phyloP scores from a whole-genome alignment of 2,329 filamentous ascomycete genomes.

The Sporothrix luriei region DNA sequence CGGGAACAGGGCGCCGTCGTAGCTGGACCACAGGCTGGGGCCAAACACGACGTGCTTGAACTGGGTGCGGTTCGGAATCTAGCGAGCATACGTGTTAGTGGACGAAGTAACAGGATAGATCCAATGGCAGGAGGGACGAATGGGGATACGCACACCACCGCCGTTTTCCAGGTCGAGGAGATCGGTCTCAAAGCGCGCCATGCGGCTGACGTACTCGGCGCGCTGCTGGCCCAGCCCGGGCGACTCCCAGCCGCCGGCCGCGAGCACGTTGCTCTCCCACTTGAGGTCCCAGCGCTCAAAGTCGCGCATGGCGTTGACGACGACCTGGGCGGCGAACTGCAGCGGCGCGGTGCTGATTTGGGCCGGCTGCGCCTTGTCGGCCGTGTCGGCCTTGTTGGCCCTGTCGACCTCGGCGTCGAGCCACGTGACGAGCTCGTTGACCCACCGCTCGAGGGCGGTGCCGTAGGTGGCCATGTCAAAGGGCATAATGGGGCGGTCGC shows the following conservation, averaged over 20 bases:
- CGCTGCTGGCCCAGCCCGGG: conserved; percentile 67
- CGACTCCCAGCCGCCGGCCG: conserved; percentile 74
- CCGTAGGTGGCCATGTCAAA: conserved; percentile 80
- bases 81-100: conserved; percentile 1
- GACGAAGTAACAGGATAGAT: background rate
- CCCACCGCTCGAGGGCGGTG: conserved; percentile 65
- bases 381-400: conserved; percentile 48
- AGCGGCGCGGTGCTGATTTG: conserved; percentile 60
- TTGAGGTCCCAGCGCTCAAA: conserved; percentile 76
- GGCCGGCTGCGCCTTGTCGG: conserved; percentile 41
- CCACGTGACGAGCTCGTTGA: conserved; percentile 39
- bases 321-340: conserved; percentile 62
- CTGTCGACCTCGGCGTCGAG: conserved; percentile 51
- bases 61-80: conserved; percentile 85
- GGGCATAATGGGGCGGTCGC: conserved; percentile 78
- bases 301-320: conserved; percentile 61
- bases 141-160: conserved; percentile 67
- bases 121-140: background rate
- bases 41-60: conserved; percentile 93
- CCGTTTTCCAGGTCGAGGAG: conserved; percentile 73
- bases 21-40: conserved; percentile 74
- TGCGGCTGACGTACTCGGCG: conserved; percentile 74
- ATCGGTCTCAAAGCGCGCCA: conserved; percentile 79
- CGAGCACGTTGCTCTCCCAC: conserved; percentile 75
- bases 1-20: conserved; percentile 72